Percentiles rank a stretch among this genome's conserved stretches.
phyloP scores from a whole-genome alignment of 805 yeast genomes.

The Candida succiphila region DNA sequence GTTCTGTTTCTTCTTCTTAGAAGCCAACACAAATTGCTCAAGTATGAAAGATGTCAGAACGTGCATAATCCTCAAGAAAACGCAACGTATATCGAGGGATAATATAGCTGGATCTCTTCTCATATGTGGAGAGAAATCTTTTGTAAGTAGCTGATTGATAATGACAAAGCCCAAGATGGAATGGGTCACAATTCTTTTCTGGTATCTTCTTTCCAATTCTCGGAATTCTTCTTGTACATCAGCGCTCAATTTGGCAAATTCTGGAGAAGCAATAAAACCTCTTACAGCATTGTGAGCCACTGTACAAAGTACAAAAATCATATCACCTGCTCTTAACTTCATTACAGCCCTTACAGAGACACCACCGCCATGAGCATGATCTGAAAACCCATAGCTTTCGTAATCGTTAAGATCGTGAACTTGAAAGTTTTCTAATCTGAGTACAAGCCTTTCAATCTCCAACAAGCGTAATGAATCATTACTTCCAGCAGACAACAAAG shows the following conservation, averaged over 20 bases:
- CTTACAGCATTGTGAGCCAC: conserved; percentile 7
- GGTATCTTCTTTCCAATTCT: conserved; percentile 6
- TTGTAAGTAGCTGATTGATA: conserved; percentile 9
- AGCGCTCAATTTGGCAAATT: conserved; percentile 1
- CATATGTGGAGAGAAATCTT: conserved; percentile 2
- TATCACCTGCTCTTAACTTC: conserved; percentile 9
- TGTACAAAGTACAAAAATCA: conserved; percentile 13
- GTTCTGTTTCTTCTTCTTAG: background rate
- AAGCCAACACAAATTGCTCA: conserved; percentile 1
- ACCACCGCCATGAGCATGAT: too few relatives aligned
- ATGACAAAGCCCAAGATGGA: conserved; percentile 11
- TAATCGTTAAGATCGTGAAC: background rate
- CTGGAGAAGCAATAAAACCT: conserved; percentile 5
- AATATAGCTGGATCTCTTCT: conserved; percentile 6
- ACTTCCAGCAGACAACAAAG: conserved; percentile 1
- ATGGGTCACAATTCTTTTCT: conserved; percentile 8
- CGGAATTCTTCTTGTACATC: conserved; percentile 3
- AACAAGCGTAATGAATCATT: conserved; percentile 3
- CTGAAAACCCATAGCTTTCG: background rate
- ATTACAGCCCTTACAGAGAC: too few relatives aligned
- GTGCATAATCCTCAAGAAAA: conserved; percentile 9
- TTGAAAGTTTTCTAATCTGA: conserved; percentile 9
- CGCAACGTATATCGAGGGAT: conserved; percentile 13
- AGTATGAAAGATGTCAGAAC: conserved; percentile 9
- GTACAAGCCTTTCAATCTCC: conserved; percentile 12